Percentiles rank a stretch among this genome's conserved stretches.
Evolutionary conservation across 83 land plant species (phyloP).

Genomic region (Thuja plicata): DNA sequence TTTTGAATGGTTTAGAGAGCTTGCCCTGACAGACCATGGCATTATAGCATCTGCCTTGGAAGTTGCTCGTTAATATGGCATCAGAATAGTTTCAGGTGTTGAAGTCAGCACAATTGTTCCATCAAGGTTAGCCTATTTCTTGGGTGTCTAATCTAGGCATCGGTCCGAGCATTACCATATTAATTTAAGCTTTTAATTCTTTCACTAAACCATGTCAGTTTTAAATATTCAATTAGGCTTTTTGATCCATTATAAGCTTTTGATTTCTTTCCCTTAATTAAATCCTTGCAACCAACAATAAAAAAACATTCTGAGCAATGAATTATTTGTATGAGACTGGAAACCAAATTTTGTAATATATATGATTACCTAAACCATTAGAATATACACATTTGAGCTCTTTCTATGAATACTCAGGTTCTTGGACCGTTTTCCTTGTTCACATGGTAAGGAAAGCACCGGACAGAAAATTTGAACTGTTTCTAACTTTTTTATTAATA

Average conservation of each 20-base stretch:
- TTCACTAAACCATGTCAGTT: not conserved
- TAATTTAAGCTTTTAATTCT: too few relatives aligned
- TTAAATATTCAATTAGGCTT: not conserved
- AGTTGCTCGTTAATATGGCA: constrained; percentile 36
- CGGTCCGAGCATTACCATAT: not conserved
- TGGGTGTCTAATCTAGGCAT: not conserved
- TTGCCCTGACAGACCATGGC: too few relatives aligned
- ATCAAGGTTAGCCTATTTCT: constrained; percentile 36
- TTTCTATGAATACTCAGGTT: not conserved
- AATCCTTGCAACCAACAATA: constrained; percentile 1
- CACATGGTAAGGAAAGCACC: not conserved
- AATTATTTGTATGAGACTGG: not conserved
- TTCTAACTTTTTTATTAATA: not conserved
- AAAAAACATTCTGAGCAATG: not conserved
- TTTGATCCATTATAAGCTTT: too few relatives aligned
- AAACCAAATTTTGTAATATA: not conserved
- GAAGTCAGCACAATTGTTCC: constrained; percentile 78
- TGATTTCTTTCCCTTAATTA: not conserved
- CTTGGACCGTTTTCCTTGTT: not conserved
- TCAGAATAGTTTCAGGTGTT: constrained; percentile 84
- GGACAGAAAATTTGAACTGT: not conserved
- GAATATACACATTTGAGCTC: not conserved
- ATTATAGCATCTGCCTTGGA: too few relatives aligned
- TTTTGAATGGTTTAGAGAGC: too few relatives aligned
- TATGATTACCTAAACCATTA: not conserved